phyloP scores from a whole-genome alignment of 2,329 filamentous ascomycete genomes.

The Cladosporium sp. region DNA sequence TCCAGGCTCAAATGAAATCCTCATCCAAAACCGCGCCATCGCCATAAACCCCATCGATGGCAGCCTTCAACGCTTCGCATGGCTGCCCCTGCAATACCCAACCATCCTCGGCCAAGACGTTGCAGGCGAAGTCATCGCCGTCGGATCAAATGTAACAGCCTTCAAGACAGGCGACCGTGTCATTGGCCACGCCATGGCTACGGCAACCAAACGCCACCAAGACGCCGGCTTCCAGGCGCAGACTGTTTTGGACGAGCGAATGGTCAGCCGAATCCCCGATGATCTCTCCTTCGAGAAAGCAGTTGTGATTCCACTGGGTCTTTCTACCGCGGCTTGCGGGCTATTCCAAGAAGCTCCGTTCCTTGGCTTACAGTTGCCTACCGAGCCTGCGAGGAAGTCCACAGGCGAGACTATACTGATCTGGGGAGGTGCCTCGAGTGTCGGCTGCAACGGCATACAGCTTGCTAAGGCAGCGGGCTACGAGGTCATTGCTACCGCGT shows the following conservation, averaged over 20 bases:
- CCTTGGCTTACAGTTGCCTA: slow-evolving; percentile 23
- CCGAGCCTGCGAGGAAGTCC: slow-evolving; percentile 23
- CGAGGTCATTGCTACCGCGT: slow-evolving; percentile 49
- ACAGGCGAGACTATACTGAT: slow-evolving; percentile 45
- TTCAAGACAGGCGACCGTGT: slow-evolving; percentile 36
- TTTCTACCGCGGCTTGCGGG: slow-evolving; percentile 29
- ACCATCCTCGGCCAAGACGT: slow-evolving; percentile 34
- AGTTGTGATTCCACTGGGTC: slow-evolving; percentile 27
- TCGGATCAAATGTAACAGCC: slow-evolving; percentile 32
- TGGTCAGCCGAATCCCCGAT: slow-evolving; percentile 24
- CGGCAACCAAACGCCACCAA: slow-evolving; percentile 22
- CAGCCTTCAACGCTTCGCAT: slow-evolving; percentile 36
- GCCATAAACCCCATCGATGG: slow-evolving; percentile 44
- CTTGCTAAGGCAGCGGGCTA: slow-evolving; percentile 43
- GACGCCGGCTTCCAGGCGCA: slow-evolving; percentile 29
- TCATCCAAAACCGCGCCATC: slow-evolving; percentile 39
- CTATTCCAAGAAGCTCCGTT: slow-evolving; percentile 27
- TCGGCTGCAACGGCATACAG: slow-evolving; percentile 52
- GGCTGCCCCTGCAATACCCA: slow-evolving; percentile 33
- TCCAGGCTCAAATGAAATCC: slow-evolving; percentile 35
- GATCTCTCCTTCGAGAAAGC: slow-evolving; percentile 27
- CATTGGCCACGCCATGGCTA: slow-evolving; percentile 25
- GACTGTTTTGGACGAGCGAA: slow-evolving; percentile 23
- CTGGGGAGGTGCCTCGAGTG: slow-evolving; percentile 56
- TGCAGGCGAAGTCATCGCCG: slow-evolving; percentile 34